Evolutionary conservation across 768 basidiomycete species (phyloP).

Genomic region (Leucocoprinus birnbaumii): DNA sequence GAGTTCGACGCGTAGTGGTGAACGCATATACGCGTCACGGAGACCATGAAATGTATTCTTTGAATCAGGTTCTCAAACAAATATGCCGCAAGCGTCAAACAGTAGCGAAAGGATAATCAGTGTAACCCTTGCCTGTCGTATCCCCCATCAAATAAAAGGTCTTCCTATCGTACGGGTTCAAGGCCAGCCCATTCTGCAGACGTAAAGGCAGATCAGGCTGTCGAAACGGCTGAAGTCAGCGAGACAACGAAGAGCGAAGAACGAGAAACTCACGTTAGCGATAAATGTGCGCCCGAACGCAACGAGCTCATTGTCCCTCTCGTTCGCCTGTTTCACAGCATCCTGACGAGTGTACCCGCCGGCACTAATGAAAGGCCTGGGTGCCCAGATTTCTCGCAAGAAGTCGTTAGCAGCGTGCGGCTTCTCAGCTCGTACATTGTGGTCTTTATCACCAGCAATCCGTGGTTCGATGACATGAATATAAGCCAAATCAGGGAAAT

Average conservation of each 20-base stretch:
- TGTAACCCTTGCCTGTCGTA: slow-evolving; percentile 27
- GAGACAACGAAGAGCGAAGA: not conserved
- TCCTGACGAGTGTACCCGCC: slow-evolving; percentile 41
- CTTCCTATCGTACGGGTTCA: not conserved
- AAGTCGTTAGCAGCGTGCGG: slow-evolving; percentile 34
- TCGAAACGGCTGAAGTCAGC: not conserved
- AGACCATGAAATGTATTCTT: too few relatives aligned
- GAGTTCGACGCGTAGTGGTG: too few relatives aligned
- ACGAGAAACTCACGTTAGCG: slow-evolving; percentile 30
- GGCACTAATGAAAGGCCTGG: slow-evolving; percentile 35
- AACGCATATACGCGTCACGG: too few relatives aligned
- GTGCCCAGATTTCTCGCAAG: slow-evolving; percentile 43
- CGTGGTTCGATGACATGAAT: slow-evolving; percentile 47
- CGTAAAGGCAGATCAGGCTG: slow-evolving; percentile 13
- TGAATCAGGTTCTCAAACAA: too few relatives aligned
- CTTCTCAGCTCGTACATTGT: slow-evolving; percentile 12
- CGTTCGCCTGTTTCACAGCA: slow-evolving; percentile 34
- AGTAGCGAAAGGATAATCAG: not conserved
- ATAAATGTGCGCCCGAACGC: slow-evolving; percentile 28
- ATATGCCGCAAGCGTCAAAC: too few relatives aligned
- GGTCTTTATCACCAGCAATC: slow-evolving; percentile 11
- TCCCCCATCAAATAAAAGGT: not conserved
- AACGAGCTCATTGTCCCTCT: slow-evolving; percentile 22
- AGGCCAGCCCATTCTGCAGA: not conserved
- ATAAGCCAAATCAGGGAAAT: slow-evolving; percentile 47